A percentile compares a stretch with the other conserved stretches of the same genome.
These are phyloP conservation scores for Atkinsonella texensis DNA, from an alignment of 2,329 filamentous ascomycete genomes.

Conservation along the genomic window DNA sequence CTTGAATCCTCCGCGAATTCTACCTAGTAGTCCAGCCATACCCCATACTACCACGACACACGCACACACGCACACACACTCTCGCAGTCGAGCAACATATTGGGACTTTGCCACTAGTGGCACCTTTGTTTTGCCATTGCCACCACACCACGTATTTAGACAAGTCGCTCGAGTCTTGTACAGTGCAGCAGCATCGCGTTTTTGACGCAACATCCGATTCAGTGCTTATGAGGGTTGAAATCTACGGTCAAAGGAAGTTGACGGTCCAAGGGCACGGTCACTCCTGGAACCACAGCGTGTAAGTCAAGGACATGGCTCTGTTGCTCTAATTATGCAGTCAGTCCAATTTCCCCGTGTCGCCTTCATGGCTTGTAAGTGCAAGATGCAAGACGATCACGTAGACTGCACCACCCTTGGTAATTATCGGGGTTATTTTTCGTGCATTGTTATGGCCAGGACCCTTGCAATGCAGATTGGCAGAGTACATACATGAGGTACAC, in stretches of 20 bases:
- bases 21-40: not conserved
- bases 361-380: not conserved
- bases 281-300: not conserved
- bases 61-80: not conserved
- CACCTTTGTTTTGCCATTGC: slow-evolving; percentile 6
- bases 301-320: not conserved
- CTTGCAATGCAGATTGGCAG: not conserved
- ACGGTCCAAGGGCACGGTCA: not conserved
- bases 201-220: not conserved
- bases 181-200: not conserved
- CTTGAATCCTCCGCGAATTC: not conserved
- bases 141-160: slow-evolving; percentile 4
- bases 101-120: not conserved
- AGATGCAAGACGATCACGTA: not conserved
- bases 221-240: too few species aligned
- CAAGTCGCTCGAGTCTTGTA: not conserved
- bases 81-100: not conserved
- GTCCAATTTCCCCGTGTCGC: not conserved
- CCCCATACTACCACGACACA: slow-evolving; percentile 3
- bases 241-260: too few species aligned
- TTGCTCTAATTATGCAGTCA: not conserved
- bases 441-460: not conserved
- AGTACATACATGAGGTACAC: not conserved
- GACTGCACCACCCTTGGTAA: not conserved
- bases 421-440: slow-evolving; percentile 1